These are phyloP conservation scores for Astrothelium subdiscretum DNA, from an alignment of 495 filamentous ascomycete species.

Conservation along the genomic window DNA sequence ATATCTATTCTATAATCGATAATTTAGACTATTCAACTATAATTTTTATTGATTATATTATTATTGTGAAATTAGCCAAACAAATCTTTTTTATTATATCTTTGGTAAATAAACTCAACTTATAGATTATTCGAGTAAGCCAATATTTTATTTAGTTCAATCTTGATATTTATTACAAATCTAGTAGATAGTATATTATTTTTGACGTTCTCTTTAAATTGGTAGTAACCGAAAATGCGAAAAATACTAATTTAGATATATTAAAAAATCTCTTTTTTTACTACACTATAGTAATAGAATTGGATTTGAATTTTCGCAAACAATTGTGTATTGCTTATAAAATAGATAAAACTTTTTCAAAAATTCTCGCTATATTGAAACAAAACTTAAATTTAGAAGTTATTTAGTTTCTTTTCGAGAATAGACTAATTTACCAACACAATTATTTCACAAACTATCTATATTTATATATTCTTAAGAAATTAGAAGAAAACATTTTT, in stretches of 20 bases:
- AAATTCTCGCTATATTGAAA: background rate
- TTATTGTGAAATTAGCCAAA: background rate
- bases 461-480: background rate
- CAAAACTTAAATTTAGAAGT: background rate
- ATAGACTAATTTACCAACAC: background rate
- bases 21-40: background rate
- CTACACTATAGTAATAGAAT: background rate
- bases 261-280: background rate
- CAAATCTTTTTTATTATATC: background rate
- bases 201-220: background rate
- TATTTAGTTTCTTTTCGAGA: background rate
- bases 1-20: background rate
- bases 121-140: background rate
- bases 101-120: background rate
- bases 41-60: background rate
- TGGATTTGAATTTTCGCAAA: background rate
- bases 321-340: background rate
- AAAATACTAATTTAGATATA: background rate
- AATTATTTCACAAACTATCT: background rate
- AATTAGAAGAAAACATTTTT: background rate
- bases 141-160: background rate
- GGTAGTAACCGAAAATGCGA: background rate
- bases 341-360: background rate
- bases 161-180: background rate
- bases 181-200: background rate